Evolutionary conservation across 225 moss, liverwort and hornwort species (phyloP).

Genomic region (Lunularia cruciata): DNA sequence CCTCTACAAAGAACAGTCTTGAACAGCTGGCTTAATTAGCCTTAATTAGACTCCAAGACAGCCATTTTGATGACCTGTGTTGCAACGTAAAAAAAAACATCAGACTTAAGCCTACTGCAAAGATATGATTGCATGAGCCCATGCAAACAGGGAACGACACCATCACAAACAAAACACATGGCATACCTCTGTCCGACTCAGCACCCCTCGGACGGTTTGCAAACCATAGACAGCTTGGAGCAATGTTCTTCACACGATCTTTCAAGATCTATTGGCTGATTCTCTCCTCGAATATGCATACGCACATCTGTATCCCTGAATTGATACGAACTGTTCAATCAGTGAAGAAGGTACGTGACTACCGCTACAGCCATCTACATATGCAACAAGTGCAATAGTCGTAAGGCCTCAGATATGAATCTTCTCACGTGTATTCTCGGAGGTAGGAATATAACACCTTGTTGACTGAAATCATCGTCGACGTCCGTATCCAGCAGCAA

Average conservation of each 20-base stretch:
- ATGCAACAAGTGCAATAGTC: neutral
- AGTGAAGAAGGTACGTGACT: neutral
- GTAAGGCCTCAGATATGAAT: neutral
- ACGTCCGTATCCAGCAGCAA: conserved; percentile 86
- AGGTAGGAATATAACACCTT: neutral
- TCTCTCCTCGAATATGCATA: neutral
- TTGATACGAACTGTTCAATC: neutral
- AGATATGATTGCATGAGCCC: too few relatives aligned
- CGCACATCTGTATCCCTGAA: conserved; percentile 1
- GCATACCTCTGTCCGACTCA: conserved; percentile 12
- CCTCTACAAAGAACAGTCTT: too few relatives aligned
- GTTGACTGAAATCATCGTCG: conserved; percentile 45
- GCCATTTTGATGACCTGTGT: too few relatives aligned
- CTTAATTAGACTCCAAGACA: too few relatives aligned
- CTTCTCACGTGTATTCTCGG: too few relatives aligned
- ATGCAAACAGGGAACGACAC: neutral
- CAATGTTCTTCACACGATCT: conserved; percentile 15
- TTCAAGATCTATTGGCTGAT: conserved; percentile 8
- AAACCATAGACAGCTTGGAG: conserved; percentile 2
- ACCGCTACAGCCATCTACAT: neutral
- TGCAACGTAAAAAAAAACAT: too few relatives aligned
- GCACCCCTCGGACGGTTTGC: neutral
- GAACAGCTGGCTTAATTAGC: too few relatives aligned
- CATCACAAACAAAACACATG: neutral
- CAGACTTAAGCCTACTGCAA: too few relatives aligned